Conservation (phyloP, 768 basidiomycete genomes). For the Tephrocybe sp. region DNA sequence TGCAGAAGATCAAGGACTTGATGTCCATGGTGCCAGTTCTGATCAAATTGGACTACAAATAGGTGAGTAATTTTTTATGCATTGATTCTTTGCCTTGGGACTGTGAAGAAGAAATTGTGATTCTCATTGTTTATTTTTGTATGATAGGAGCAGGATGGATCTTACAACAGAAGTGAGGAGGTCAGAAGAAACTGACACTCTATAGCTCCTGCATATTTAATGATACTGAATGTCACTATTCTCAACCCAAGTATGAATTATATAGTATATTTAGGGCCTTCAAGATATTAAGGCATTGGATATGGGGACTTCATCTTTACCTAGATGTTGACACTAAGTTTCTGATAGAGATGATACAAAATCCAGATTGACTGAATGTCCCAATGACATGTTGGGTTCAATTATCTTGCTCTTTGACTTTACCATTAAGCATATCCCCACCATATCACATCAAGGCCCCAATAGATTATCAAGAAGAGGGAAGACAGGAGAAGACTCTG, state of each 20-base stretch:
- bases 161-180: constrained; percentile 26
- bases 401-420: constrained; percentile 35
- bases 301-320: constrained; percentile 31
- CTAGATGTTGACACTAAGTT: constrained; percentile 36
- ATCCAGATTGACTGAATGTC: constrained; percentile 35
- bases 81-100: constrained; percentile 7
- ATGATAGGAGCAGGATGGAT: constrained; percentile 33
- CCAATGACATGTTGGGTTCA: constrained; percentile 37
- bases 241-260: constrained; percentile 36
- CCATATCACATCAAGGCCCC: background rate
- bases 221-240: constrained; percentile 29
- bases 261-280: constrained; percentile 35
- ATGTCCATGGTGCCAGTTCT: constrained; percentile 25
- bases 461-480: too few species aligned
- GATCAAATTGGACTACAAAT: constrained; percentile 31
- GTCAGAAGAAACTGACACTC: constrained; percentile 21
- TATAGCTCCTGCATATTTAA: constrained; percentile 36
- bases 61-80: background rate
- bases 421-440: constrained; percentile 32
- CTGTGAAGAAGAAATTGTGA: constrained; percentile 21
- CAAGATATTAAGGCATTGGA: constrained; percentile 25
- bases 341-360: constrained; percentile 35
- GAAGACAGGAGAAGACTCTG: too few species aligned
- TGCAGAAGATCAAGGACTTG: constrained; percentile 22
- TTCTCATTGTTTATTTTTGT: constrained; percentile 32